Evolutionary conservation across 2,329 filamentous ascomycete genomes (phyloP), one percentile per base, ranked within the genome.

Genomic region (Calonectria henricotiae): DNA sequence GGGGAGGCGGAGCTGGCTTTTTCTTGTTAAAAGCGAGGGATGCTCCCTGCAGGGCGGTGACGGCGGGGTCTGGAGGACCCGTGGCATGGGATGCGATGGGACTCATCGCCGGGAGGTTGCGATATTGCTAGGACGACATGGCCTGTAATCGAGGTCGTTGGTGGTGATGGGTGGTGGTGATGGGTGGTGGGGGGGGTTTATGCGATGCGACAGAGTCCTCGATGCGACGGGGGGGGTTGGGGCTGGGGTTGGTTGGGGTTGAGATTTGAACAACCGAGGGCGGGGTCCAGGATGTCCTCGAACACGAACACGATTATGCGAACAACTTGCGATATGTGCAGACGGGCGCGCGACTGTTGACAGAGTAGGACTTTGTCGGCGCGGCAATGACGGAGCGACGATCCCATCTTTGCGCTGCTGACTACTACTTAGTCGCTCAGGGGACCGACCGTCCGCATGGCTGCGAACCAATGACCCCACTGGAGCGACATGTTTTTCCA

Each of bases 41-140:
- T 11, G 89, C 89, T 63, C 89, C 89, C 68, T 82, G 85, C 67
- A 90, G 80, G 61, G 88, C 87, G 60, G 87, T 86, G 15, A 85
- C 80, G 78, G 78, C 78, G 73, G 81, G 78, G 71, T 83, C 78
- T 64, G 79, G 78, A 64, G 79, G 76, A 65, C 78, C 81, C 67
- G 75, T 72, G 65, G 74, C 72, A 37, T 78, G 78, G 51, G 73
- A 71, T 62, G 76, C 79, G 76, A 79, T 78, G 75, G 78, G 76
- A 78, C 78, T 80, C 82, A 83, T 83, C 75, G 73, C 79, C 80
- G 76, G 71, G 64, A 70, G 65, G 68, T 60, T 58, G 67, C 37
- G 47, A 67, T 41, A 39, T 60, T 49, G 60, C 49, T 49, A 65
- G 46, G 64, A 65, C 65, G 72, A 69, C 72, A 74, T 74, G 46